Base-by-base conservation (phyloP, 495 filamentous ascomycete genomes). In the Penicillium flavigenum region DNA sequence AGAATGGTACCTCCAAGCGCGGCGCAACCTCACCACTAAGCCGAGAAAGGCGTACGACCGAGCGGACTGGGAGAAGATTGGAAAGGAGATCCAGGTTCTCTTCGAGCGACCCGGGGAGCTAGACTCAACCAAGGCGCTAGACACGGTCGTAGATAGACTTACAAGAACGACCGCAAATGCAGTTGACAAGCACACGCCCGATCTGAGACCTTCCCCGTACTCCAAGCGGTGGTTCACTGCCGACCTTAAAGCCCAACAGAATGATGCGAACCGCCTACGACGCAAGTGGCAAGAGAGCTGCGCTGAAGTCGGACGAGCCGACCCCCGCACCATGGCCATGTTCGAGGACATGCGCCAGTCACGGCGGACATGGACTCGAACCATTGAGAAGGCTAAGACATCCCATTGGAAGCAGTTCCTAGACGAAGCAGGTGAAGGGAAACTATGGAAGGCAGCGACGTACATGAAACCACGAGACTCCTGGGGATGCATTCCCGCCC, bases 51-150 rank as follows among this genome's bases (percentile, higher is more conserved):
- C 54, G 14, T 68, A 70, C 24, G 57, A 66, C n/a, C 60, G 63
- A 11, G 66, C 60, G 6, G 55, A 71, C 27, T 71, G 51, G 66
- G 7, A 19, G n/a, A 61, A 59, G 49, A 65, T 68, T 22, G 56
- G 62, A 17, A 14, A 55, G 20, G 50, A 61, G 34, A 47, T 52
- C 39, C 6, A 42, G 39, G 6, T 9, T 0, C 39, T 42, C n/a
- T 42, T 19, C n/a, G n/a, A 42, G n/a, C 6, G 9, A 17, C 39
- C 41, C 2, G 17, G 41, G 41, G 17, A 43, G 41, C 41, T 20
- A 43, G 17, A 43, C 41, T 20, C 6, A 20, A 7, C 41, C 17
- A 2, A 43, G 45, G 45, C 24, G 8, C 46, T 48, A 19, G 46
- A 48, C 46, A n/a, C 14, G 0, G 6, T 39, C 11, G 32, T 51